Percentiles rank a stretch among this genome's conserved stretches.
Evolutionary conservation across 352 stramenopile species (phyloP).

Genomic region (Paralagenidium karlingii): DNA sequence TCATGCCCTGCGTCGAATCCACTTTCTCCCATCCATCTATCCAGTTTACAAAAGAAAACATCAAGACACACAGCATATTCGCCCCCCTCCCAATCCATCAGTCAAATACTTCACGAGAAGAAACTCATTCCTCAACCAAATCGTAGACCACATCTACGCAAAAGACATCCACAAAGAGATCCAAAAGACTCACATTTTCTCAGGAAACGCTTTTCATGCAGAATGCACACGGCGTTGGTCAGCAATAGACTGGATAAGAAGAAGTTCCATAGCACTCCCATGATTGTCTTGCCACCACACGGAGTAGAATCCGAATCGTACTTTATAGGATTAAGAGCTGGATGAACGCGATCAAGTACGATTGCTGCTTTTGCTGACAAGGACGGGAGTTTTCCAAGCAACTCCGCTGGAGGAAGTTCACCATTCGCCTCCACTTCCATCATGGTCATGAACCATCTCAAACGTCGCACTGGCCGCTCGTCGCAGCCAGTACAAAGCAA

Average conservation of each 20-base stretch:
- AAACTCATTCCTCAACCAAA: not conserved
- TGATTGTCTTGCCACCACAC: no score
- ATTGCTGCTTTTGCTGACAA: no score
- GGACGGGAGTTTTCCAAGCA: no score
- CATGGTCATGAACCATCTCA: no score
- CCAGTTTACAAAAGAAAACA: not conserved
- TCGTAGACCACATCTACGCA: not conserved
- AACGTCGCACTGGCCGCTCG: no score
- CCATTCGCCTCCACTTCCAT: no score
- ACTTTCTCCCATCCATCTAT: slow-evolving; percentile 78
- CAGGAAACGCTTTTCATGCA: slow-evolving; percentile 83
- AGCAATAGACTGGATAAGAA: slow-evolving; percentile 77
- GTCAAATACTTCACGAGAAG: not conserved
- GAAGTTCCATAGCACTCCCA: slow-evolving; percentile 83
- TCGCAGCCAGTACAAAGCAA: no score
- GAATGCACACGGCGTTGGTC: slow-evolving; percentile 76
- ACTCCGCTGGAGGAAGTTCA: no score
- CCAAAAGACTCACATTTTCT: slow-evolving; percentile 41
- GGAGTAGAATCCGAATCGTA: no score
- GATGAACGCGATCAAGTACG: no score
- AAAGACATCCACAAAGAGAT: slow-evolving; percentile 9
- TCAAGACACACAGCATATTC: not conserved
- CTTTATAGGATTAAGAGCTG: no score
- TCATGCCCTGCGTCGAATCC: slow-evolving; percentile 67
- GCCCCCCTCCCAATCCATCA: not conserved